phyloP scores from a whole-genome alignment of 139 green algal genomes.

The Trebouxia sp. region DNA sequence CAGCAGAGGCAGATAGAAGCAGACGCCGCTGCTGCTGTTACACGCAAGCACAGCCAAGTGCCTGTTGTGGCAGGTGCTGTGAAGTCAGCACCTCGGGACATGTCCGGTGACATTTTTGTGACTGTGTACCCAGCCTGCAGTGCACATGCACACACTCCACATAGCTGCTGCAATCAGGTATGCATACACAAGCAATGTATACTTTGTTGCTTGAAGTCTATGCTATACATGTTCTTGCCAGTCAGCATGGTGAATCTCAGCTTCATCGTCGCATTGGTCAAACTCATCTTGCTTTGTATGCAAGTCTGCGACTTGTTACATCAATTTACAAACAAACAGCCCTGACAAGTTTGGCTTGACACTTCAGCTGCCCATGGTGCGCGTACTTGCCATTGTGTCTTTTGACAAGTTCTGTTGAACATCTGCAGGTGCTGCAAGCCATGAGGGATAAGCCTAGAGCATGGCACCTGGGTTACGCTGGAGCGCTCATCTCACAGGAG shows the following conservation, averaged over 20 bases:
- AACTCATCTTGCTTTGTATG: no score
- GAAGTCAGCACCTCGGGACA: not conserved
- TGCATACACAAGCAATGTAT: not conserved
- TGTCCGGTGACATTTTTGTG: constrained; percentile 13
- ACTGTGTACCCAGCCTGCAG: constrained; percentile 25
- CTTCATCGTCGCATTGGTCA: no score
- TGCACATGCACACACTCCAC: not conserved
- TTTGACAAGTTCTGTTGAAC: not conserved
- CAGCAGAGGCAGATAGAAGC: no score
- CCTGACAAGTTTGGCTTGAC: not conserved
- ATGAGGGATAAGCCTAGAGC: constrained; percentile 10
- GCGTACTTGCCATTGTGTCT: not conserved
- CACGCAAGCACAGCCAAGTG: constrained; percentile 4
- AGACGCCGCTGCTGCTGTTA: not conserved
- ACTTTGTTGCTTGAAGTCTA: not conserved
- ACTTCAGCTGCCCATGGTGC: not conserved
- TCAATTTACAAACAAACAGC: no score
- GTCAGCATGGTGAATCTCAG: not conserved
- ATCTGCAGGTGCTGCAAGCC: constrained; percentile 24
- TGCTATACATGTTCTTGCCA: not conserved
- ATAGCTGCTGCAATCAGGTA: constrained; percentile 27
- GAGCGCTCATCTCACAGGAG: constrained; percentile 43
- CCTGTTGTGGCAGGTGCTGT: not conserved
- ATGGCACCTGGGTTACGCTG: constrained; percentile 19
- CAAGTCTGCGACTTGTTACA: no score